Evolutionary conservation across 176 grass and related monocot genomes (phyloP).

Genomic region (Aegilops longissima): DNA sequence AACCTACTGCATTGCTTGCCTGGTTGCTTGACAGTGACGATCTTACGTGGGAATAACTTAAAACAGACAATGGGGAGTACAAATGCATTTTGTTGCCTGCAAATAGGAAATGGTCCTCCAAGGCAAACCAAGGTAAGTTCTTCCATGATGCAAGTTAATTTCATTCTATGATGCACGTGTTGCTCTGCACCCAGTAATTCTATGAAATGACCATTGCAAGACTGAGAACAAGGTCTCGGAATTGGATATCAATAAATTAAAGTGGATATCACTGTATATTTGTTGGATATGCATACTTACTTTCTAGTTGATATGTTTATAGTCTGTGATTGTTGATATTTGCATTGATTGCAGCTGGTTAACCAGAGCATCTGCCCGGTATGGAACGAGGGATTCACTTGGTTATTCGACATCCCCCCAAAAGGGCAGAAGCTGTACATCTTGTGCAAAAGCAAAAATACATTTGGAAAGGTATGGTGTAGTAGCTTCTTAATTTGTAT

Average conservation of each 20-base stretch:
- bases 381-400: conserved; percentile 96
- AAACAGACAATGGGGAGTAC: conserved; percentile 96
- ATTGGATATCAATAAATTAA: neutral
- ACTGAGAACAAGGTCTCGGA: neutral
- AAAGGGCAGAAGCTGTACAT: conserved; percentile 99
- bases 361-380: conserved; percentile 74
- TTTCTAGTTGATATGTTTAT: neutral
- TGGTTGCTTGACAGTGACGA: conserved; percentile 86
- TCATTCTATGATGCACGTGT: neutral
- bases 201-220: conserved; percentile 18
- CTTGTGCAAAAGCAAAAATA: conserved; percentile 98
- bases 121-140: conserved; percentile 80
- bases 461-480: conserved; percentile 80
- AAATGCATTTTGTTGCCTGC: conserved; percentile 93
- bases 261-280: neutral
- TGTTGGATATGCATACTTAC: neutral
- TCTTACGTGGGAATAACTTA: conserved; percentile 91
- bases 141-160: neutral
- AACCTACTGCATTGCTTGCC: conserved; percentile 89
- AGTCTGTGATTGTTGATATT: conserved; percentile 14
- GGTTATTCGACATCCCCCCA: conserved; percentile 91
- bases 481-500: neutral
- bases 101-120: conserved; percentile 94
- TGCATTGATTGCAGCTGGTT: conserved; percentile 58
- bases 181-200: neutral